phyloP scores from a whole-genome alignment of 2,329 filamentous ascomycete species.

The Epichloe sp. region DNA sequence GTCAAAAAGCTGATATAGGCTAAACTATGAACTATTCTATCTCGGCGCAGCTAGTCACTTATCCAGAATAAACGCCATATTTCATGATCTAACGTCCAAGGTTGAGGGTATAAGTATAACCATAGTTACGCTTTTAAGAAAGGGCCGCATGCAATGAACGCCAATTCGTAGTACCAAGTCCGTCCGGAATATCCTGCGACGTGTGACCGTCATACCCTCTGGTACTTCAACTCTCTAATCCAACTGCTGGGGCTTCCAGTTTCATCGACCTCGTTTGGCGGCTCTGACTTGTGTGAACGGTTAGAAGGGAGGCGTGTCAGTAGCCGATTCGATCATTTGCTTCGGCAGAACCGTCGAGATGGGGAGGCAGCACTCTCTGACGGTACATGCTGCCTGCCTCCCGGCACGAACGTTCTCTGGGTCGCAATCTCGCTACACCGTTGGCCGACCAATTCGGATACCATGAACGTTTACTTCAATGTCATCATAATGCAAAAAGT shows the following conservation, averaged over 20 bases:
- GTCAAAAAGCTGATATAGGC: neutral
- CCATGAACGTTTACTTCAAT: neutral
- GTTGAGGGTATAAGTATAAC: neutral
- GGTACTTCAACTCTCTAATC: neutral
- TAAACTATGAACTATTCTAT: neutral
- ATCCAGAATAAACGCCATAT: neutral
- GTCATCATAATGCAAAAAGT: conserved; percentile 1
- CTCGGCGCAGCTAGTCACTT: neutral
- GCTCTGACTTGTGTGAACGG: neutral
- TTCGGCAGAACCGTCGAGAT: neutral
- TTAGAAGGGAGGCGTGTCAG: neutral
- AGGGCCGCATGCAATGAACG: neutral
- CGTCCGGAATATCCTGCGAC: neutral
- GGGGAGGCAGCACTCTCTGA: neutral
- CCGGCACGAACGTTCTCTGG: neutral
- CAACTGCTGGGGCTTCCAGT: neutral
- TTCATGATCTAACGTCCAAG: neutral
- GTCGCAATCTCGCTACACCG: neutral
- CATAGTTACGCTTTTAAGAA: neutral
- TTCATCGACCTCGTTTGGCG: neutral
- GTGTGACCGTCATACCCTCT: neutral
- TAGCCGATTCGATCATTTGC: neutral
- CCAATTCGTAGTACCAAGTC: neutral
- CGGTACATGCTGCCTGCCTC: neutral
- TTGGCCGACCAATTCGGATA: neutral